phyloP scores from a whole-genome alignment of 345 rosid genomes.

The Populus deltoides region DNA sequence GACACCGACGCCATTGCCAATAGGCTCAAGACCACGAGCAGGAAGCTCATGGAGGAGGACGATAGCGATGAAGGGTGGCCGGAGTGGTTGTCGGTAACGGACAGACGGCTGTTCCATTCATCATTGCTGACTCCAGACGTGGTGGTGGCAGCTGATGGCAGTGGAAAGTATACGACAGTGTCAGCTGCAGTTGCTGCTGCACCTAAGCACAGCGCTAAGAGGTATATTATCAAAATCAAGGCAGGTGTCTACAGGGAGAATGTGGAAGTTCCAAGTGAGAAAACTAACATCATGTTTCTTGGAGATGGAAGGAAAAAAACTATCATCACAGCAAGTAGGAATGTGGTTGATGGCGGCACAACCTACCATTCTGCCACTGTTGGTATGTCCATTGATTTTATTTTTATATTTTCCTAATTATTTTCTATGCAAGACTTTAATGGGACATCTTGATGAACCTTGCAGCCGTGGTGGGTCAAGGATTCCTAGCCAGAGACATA shows the following conservation, averaged over 20 bases:
- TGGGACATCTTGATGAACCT: neutral
- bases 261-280: conserved; percentile 70
- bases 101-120: conserved; percentile 63
- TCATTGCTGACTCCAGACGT: conserved; percentile 51
- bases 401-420: neutral
- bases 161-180: conserved; percentile 58
- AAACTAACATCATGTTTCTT: conserved; percentile 74
- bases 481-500: conserved; percentile 69
- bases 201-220: conserved; percentile 49
- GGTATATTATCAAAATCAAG: conserved; percentile 65
- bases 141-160: conserved; percentile 83
- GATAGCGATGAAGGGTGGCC: conserved; percentile 44
- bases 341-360: conserved; percentile 72
- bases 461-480: conserved; percentile 72
- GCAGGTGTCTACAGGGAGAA: conserved; percentile 79
- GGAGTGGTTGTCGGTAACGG: conserved; percentile 60
- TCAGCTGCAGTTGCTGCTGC: conserved; percentile 70
- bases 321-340: conserved; percentile 65
- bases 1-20: neutral
- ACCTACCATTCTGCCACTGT: conserved; percentile 94
- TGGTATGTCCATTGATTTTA: conserved; percentile 38
- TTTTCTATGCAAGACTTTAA: neutral
- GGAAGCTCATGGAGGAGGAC: conserved; percentile 43
- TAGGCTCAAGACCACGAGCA: conserved; percentile 23
- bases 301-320: conserved; percentile 74